phyloP scores from a whole-genome alignment of 768 basidiomycete genomes.

The Cystofilobasidium bisporidii region DNA sequence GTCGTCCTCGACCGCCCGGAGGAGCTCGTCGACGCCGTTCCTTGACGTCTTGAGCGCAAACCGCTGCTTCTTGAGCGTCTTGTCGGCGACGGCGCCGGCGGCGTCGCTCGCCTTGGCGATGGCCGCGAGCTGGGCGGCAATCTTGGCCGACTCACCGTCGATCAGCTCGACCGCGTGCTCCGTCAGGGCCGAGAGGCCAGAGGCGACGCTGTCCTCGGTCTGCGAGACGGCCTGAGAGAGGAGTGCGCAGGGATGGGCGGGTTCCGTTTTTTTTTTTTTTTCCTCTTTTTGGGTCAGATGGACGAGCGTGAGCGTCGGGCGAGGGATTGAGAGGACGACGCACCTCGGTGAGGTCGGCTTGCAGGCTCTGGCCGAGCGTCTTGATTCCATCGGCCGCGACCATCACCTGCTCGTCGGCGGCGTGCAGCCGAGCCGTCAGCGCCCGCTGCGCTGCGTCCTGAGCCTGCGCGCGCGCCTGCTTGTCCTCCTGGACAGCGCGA shows the following conservation, averaged over 20 bases:
- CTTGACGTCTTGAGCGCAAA: slow-evolving; percentile 2
- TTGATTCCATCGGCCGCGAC: not conserved
- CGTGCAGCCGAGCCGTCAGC: not conserved
- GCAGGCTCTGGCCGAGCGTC: not conserved
- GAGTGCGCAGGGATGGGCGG: not conserved
- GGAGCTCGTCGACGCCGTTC: not conserved
- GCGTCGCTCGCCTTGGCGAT: not conserved
- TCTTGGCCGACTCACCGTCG: slow-evolving; percentile 12
- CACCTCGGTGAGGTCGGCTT: not conserved
- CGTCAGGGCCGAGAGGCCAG: slow-evolving; percentile 2
- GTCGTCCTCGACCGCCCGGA: not conserved
- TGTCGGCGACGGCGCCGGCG: slow-evolving; percentile 1
- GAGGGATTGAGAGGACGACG: not conserved
- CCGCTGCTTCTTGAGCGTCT: slow-evolving; percentile 17
- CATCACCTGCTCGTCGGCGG: not conserved
- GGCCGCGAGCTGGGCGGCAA: not conserved
- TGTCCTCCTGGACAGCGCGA: not conserved
- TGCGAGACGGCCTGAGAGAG: slow-evolving; percentile 8
- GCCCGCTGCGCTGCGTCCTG: not conserved
- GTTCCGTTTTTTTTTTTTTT: no score
- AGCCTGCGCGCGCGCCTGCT: not conserved
- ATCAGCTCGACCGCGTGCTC: not conserved
- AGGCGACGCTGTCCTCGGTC: not conserved
- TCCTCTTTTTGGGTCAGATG: no score
- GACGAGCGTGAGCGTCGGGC: not conserved